Base-by-base conservation (phyloP, 139 green algal genomes). In the Micromonas commoda region DNA sequence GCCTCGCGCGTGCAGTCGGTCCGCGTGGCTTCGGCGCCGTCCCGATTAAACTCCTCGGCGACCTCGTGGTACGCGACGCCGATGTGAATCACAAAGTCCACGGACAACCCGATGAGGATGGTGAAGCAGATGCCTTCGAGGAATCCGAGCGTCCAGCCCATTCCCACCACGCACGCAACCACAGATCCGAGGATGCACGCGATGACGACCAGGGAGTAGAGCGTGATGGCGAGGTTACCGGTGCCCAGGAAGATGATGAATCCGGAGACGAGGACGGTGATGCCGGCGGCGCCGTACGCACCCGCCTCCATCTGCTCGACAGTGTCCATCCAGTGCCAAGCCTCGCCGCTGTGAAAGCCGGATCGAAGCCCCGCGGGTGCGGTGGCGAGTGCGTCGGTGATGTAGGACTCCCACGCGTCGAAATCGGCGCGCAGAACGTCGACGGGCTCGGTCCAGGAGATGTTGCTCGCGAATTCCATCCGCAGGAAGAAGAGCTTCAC, bases 51-150 rank as follows among this genome's bases (percentile, higher is more conserved):
- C 3, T 51, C 29, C 21, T 31, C 6, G 16, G 66, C 66, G 66
- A 33, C 28, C 45, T 72, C 33, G n/a, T 24, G 31, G 53, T 82
- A 78, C 1, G 77, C 68, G 77, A 73, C 53, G 0, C 51, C 67
- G 45, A 82, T 72, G 68, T 82, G 77, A 29, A 82, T 71, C 24
- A 82, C 70, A 37, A 78, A 82, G 61, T 82, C 77, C 32, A 61
- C 63, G 52, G 68, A 78, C 24, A 82, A 29, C 20, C 77, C 77
- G 32, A 82, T 77, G 19, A 82, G 68, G 33, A 82, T 82, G 51
- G 31, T 24, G 52, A 82, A 73, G 52, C 77, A 82, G 54, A 82
- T 77, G 2, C 65, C 67, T 63, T 82, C 77, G 38, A 82, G 54
- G 69, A 82, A 82, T 60, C 77, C 77, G 6, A 82, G 51, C 2